Evolutionary conservation across 176 grass and related monocot genomes (phyloP), one percentile per base, ranked within the genome.

Genomic region (Oryza punctata): DNA sequence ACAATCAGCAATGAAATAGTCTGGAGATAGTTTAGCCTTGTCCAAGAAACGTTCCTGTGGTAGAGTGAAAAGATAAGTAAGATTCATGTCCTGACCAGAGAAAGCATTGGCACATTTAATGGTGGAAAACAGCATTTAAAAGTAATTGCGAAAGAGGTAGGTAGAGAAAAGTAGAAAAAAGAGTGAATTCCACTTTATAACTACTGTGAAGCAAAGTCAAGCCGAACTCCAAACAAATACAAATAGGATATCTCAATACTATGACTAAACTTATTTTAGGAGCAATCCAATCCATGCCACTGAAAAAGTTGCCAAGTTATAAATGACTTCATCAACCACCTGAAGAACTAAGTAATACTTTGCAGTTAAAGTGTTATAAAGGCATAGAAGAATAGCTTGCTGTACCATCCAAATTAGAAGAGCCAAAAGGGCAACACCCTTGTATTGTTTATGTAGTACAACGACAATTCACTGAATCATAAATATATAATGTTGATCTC

Each of bases 1-100:
- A 77, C 76, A 90, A 45, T 98, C 96, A 82, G 96, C 73, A 72
- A 98, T 98, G 76, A 98, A 98, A 89, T 95, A 98, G 83, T 98
- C 93, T 16, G 96, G 80, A 78, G 96, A 98, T 76, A 95, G 75
- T 86, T 95, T 98, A 77, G 93, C 96, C 76, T 91, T 95, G 18
- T 91, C 85, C 82, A 98, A 82, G 83, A 98, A 98, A 71, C 80
- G 85, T 85, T 95, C 96, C 96, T 95, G 82, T 83, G 93, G 33
- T 63, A 71, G 18, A 91, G 76, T 18, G 29, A 81, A 75, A 81
- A n/a, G 68, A 83, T 45, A 38, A 52, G 16, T 82, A 73, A 78
- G 1, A 72, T 11, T n/a, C 16, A 59, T 78, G 45, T 59, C n/a
- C 45, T 61, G 57, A 73, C 26, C 60, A 78, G 63, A 67, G 40